Evolutionary conservation across 192 early-diverging fungal species (phyloP).

Genomic region (Funneliformis mosseae): DNA sequence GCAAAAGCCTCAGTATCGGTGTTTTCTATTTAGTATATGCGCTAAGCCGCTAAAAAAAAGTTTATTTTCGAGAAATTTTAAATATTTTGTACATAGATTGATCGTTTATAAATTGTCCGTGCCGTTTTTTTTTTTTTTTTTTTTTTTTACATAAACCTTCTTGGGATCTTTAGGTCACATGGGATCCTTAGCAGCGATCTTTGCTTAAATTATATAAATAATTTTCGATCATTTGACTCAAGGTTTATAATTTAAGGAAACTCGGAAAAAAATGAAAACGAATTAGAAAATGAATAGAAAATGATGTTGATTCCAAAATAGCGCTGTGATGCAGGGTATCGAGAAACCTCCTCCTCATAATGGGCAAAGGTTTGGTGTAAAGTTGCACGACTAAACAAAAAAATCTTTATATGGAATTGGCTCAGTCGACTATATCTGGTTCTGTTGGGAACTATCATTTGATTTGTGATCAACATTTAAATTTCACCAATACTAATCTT

Average conservation of each 20-base stretch:
- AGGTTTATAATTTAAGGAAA: no score
- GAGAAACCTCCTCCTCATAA: not conserved
- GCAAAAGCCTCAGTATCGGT: no score
- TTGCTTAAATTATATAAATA: not conserved
- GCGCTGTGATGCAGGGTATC: not conserved
- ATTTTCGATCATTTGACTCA: not conserved
- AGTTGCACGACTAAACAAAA: not conserved
- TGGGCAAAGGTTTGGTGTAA: not conserved
- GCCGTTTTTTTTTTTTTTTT: no score
- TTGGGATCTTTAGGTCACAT: not conserved
- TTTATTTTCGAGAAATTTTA: no score
- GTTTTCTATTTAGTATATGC: no score
- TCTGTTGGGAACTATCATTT: not conserved
- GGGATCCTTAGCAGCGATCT: not conserved
- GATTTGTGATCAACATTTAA: not conserved
- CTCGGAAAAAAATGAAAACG: no score
- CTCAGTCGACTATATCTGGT: not conserved
- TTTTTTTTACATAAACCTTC: no score
- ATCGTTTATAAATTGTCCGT: no score
- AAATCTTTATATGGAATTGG: not conserved
- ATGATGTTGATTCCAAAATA: not conserved
- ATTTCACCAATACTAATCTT: not conserved
- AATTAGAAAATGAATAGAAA: no score
- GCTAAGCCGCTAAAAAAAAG: no score
- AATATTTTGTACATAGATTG: no score